Evolutionary conservation across 495 filamentous ascomycete species (phyloP), one percentile per base, ranked within the genome.

Genomic region (Penicillium flavigenum): DNA sequence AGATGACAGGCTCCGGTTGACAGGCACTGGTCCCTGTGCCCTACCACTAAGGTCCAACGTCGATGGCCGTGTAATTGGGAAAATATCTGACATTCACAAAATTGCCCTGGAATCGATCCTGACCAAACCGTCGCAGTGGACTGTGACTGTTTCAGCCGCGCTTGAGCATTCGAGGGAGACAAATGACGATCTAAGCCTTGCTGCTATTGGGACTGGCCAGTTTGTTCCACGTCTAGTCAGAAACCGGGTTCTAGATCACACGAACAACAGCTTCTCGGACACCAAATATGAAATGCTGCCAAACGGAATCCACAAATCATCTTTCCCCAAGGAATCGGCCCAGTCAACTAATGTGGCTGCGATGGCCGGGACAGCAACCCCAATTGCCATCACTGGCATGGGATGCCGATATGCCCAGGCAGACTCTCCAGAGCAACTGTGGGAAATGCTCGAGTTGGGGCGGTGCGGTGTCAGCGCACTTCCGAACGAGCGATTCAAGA

Each of bases 301-400:
- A 26, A 45, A 45, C 7, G 43, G 43, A 3, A 45, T 27, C 43
- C 10, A 27, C 43, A 45, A 5, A 26, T 5, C 22, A 17, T 24
- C 11, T 8, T 4, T 3, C 22, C 6, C 5, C 0, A 16, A 22
- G 6, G 10, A 6, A 26, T 24, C 43, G 10, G 4, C 0, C 2
- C 22, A 0, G 0, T 5, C 11, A 12, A 45, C 2, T 12, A 27
- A 26, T 3, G 0, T 14, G 24, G 43, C 24, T 7, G 3, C 22
- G 1, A 45, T 16, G 11, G 29, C 7, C 43, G 11, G 5, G 14
- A 22, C 32, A n/a, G 47, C 16, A 26, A 29, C 24, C 16, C 50
- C 58, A 7, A 64, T 80, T 22, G 77, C 77, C 2, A 61, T 79
- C 24, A 64, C 76, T 39, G 77, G 77, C 14, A 76, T 79, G 73